Conservation (phyloP, 768 basidiomycete species). For the Agaricus blazei region DNA sequence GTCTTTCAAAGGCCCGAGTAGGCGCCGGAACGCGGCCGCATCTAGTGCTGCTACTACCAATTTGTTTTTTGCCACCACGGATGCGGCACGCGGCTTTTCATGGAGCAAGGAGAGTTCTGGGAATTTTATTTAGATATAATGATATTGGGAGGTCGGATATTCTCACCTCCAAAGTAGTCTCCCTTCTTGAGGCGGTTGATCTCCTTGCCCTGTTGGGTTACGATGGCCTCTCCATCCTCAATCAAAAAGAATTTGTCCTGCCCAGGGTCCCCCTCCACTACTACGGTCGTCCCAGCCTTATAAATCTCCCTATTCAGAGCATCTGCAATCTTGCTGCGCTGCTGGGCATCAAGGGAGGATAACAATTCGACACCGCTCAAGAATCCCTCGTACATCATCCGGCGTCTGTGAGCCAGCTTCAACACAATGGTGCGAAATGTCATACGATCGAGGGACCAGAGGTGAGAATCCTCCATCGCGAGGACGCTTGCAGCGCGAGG, state of each 20-base stretch:
- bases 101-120: conserved; percentile 89
- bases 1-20: conserved; percentile 89
- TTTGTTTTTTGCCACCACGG: conserved; percentile 78
- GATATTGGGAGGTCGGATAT: background rate
- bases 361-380: conserved; percentile 86
- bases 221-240: conserved; percentile 88
- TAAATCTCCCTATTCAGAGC: conserved; percentile 83
- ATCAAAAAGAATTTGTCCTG: conserved; percentile 93
- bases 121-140: background rate
- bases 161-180: conserved; percentile 96
- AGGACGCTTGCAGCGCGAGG: conserved; percentile 93
- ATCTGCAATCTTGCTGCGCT: conserved; percentile 96
- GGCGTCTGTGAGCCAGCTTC: conserved; percentile 83
- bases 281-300: conserved; percentile 81
- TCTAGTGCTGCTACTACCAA: conserved; percentile 93
- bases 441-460: conserved; percentile 96
- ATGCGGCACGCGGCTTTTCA: conserved; percentile 90
- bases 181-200: conserved; percentile 82
- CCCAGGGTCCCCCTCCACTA: conserved; percentile 90
- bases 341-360: conserved; percentile 77
- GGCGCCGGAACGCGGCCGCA: conserved; percentile 87
- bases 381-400: conserved; percentile 97
- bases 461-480: conserved; percentile 72
- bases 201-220: conserved; percentile 59
- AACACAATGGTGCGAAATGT: conserved; percentile 98